Evolutionary conservation across 768 basidiomycete genomes (phyloP), one percentile per base, ranked within the genome.

Genomic region (Lactarius evosmus): DNA sequence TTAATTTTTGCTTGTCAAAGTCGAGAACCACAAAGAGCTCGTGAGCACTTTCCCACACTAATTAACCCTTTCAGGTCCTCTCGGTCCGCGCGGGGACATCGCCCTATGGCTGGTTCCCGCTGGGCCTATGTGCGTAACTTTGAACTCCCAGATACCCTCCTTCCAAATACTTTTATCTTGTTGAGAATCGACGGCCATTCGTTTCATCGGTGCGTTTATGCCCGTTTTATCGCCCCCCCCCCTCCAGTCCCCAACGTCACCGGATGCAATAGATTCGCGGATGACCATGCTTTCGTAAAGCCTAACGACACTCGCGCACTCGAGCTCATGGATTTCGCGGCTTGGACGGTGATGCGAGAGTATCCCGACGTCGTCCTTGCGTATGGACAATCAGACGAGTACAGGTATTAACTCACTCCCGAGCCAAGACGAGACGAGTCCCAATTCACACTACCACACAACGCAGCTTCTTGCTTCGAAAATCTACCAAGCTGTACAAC

Each of bases 361-460:
- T 88, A 89, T 71, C 82, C 84, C 38, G 95, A 97, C 72, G 84
- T 97, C 62, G 78, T 92, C 14, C 80, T 97, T 22, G 97, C 82
- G 0, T 98, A 95, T 72, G 97, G 97, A 1, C 92, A 99, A 78
- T 97, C 95, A 22, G 97, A 99, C 73, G 97, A 99, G 75, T 98
- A 86, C 75, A 97, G 95, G 95, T 89, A 59, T 54, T 16, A 25
- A 27, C 22, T 36, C 58, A 25, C 22, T 55, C 55, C 40, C 16
- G 7, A 25, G 7, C 30, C 14, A 7, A 46, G 41, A 30, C 27
- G 9, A 36, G 12, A 41, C 55, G 29, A 36, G 19, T 41, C n/a
- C n/a, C n/a, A n/a, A n/a, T n/a, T n/a, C 25, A 49, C 54, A 55
- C 56, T 61, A 33, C 52, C n/a, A 50, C 67, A 8, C 32, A 16